Percentiles rank a stretch among this genome's conserved stretches.
phyloP scores from a whole-genome alignment of 177 flowering plant species.

The Vitis hybrid region DNA sequence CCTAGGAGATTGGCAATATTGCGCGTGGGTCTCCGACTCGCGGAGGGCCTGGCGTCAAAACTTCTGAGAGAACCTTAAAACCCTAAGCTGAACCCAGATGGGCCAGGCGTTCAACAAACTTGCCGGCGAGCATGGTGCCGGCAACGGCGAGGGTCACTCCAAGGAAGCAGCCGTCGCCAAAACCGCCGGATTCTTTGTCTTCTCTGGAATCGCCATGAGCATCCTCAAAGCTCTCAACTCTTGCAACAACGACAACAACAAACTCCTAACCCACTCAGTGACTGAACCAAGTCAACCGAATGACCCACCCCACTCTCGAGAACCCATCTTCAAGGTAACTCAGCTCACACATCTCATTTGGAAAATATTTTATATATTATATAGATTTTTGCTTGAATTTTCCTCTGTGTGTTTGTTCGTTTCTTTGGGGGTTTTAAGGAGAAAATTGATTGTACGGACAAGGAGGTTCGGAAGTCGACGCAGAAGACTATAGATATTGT shows the following conservation, averaged over 20 bases:
- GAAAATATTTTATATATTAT: too few relatives aligned
- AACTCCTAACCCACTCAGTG: background rate
- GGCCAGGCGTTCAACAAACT: too few relatives aligned
- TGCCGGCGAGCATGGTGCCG: background rate
- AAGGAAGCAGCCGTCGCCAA: slow-evolving; percentile 32
- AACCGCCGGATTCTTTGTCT: slow-evolving; percentile 44
- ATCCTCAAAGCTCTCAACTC: slow-evolving; percentile 42
- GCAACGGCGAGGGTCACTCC: background rate
- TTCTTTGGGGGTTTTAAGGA: slow-evolving; percentile 2
- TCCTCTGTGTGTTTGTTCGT: background rate
- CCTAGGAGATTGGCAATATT: background rate
- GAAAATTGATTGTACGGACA: background rate
- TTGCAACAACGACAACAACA: slow-evolving; percentile 15
- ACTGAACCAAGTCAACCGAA: slow-evolving; percentile 8
- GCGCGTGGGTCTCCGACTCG: background rate
- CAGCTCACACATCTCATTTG: background rate
- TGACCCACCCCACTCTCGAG: slow-evolving; percentile 9
- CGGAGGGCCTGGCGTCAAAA: too few relatives aligned
- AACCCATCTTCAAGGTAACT: slow-evolving; percentile 19
- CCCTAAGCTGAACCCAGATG: background rate
- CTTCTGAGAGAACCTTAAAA: background rate
- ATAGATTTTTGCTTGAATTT: too few relatives aligned
- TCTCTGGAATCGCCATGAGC: slow-evolving; percentile 54
- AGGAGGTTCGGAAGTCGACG: slow-evolving; percentile 4
- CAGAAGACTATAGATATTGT: slow-evolving; percentile 33